phyloP scores from a whole-genome alignment of 164 flowering plant species.

The Paratinospora sagittata region DNA sequence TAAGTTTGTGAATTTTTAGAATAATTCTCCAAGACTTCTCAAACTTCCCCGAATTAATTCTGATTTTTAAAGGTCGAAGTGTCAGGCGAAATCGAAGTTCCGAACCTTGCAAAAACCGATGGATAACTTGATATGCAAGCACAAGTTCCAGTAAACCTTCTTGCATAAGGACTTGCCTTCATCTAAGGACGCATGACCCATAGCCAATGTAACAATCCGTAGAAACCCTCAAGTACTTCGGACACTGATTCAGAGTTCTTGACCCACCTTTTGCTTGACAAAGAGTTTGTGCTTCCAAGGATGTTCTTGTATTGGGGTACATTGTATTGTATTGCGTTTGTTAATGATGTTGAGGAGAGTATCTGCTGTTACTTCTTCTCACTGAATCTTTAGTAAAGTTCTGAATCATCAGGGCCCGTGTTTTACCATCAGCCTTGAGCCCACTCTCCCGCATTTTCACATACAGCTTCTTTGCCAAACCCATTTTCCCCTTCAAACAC shows the following conservation, averaged over 20 bases:
- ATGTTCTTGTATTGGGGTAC: too few relatives aligned
- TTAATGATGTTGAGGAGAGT: slow-evolving; percentile 2
- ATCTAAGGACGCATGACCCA: slow-evolving; percentile 58
- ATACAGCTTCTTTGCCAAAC: slow-evolving; percentile 57
- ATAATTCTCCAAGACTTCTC: too few relatives aligned
- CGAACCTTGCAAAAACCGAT: too few relatives aligned
- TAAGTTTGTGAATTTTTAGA: too few relatives aligned
- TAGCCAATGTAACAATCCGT: slow-evolving; percentile 55
- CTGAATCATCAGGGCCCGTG: slow-evolving; percentile 79
- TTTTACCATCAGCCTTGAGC: slow-evolving; percentile 77
- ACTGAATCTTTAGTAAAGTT: slow-evolving; percentile 27
- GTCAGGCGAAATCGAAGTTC: too few relatives aligned
- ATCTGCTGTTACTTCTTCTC: slow-evolving; percentile 13
- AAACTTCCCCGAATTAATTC: too few relatives aligned
- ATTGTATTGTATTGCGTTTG: too few relatives aligned
- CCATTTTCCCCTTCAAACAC: slow-evolving; percentile 54
- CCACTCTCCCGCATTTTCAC: slow-evolving; percentile 48
- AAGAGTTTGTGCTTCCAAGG: slow-evolving; percentile 30
- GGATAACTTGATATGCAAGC: slow-evolving; percentile 75
- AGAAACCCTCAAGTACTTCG: slow-evolving; percentile 69
- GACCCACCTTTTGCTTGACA: slow-evolving; percentile 40
- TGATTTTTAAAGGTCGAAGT: too few relatives aligned
- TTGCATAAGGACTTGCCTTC: slow-evolving; percentile 71
- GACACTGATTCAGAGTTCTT: slow-evolving; percentile 70
- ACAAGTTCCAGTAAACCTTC: slow-evolving; percentile 80